phyloP scores from a whole-genome alignment of 257 asterid species.

The Paraleonurus japonicus region DNA sequence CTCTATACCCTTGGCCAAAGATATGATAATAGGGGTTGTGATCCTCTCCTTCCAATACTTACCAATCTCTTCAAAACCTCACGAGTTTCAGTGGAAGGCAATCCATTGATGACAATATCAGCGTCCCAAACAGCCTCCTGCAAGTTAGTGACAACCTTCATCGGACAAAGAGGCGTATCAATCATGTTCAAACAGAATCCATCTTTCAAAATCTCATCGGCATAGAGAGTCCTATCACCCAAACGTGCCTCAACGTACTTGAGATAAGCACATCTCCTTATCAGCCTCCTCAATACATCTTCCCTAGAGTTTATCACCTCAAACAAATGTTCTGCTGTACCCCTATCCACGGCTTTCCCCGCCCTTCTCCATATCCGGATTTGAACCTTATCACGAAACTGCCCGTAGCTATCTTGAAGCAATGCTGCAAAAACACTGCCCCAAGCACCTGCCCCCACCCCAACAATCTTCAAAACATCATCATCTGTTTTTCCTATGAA shows the following conservation, averaged over 20 bases:
- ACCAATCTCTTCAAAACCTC: conserved; percentile 79
- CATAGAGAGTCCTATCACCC: conserved; percentile 80
- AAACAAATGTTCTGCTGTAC: conserved; percentile 71
- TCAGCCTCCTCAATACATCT: conserved; percentile 77
- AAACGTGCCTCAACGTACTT: conserved; percentile 86
- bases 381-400: conserved; percentile 66
- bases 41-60: conserved; percentile 87
- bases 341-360: conserved; percentile 60
- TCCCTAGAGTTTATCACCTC: conserved; percentile 91
- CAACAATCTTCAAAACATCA: conserved; percentile 70
- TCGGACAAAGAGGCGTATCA: conserved; percentile 85
- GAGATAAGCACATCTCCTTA: conserved; percentile 79
- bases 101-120: conserved; percentile 77
- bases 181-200: conserved; percentile 92
- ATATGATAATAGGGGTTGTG: conserved; percentile 61
- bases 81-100: conserved; percentile 86
- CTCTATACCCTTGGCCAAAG: conserved; percentile 88
- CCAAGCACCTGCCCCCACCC: conserved; percentile 96
- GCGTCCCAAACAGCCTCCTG: conserved; percentile 99
- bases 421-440: conserved; percentile 83
- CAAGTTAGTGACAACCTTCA: conserved; percentile 87
- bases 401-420: conserved; percentile 83
- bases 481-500: conserved; percentile 58
- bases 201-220: conserved; percentile 82
- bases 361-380: conserved; percentile 84